Evolutionary conservation across 2,329 filamentous ascomycete species (phyloP), one percentile per base, ranked within the genome.

Genomic region (Hymenoscyphus fraxineus): DNA sequence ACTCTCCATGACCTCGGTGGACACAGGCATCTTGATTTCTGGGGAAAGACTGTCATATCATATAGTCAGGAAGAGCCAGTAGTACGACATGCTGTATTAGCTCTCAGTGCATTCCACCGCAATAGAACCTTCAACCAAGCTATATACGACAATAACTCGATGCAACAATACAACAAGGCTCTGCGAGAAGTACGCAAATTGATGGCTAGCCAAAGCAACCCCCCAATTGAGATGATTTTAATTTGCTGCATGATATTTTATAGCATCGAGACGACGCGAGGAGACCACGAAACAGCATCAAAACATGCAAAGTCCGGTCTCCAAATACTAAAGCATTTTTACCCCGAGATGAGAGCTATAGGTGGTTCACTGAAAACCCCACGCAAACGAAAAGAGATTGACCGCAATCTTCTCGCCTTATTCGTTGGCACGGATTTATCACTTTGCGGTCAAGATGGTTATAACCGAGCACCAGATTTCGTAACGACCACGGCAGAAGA

Each of bases 91-190:
- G 47, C 47, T 27, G 47, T 54, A 22, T 27, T 54, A 22, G 47
- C 47, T 13, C 47, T 54, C 19, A 54, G 47, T 13, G 47, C 47
- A 54, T 54, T 54, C 47, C 47, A 54, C 19, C 47, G 47, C 47
- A 54, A 54, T 10, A 22, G 47, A 54, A 54, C 47, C 10, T 54
- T 54, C 6, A 54, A 54, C 47, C n/a, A 54, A 10, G 47, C 47
- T 22, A 19, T 54, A 6, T 54, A 54, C 13, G 47, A 54, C 47
- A 54, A 54, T 10, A 54, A 54, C 19, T 54, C 47, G 7, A 13
- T 54, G 47, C 47, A 54, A 27, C 47, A 54, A 27, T 54, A 54
- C 47, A 54, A 54, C 19, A 54, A 54, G 22, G 47, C 47, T 19
- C 47, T 54, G 9, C n/a, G 22, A 15, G 19, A 54, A 31, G 47